phyloP scores from a whole-genome alignment of 345 rosid species.

The Corymbia maculata region DNA sequence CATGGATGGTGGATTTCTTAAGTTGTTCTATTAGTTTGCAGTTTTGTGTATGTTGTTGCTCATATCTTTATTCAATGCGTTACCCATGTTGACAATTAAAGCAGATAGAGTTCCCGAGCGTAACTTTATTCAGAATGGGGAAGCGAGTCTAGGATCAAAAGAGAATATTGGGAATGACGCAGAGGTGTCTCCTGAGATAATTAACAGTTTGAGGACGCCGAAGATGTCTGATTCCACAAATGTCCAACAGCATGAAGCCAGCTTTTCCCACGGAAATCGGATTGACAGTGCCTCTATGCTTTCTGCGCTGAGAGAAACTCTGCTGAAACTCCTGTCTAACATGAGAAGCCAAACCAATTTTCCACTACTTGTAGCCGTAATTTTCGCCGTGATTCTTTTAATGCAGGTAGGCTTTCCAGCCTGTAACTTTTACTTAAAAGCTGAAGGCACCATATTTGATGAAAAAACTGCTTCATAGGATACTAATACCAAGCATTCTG shows the following conservation, averaged over 20 bases:
- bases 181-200: slow-evolving; percentile 15
- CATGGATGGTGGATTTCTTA: neutral
- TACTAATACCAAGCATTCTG: neutral
- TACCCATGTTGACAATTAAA: neutral
- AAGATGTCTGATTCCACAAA: slow-evolving; percentile 11
- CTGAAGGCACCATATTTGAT: neutral
- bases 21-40: neutral
- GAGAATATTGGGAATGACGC: slow-evolving; percentile 14
- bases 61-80: neutral
- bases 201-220: slow-evolving; percentile 7
- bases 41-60: neutral
- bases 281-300: neutral
- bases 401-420: slow-evolving; percentile 61
- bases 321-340: slow-evolving; percentile 22
- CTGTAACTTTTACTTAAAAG: neutral
- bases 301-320: slow-evolving; percentile 20
- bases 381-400: slow-evolving; percentile 63
- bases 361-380: slow-evolving; percentile 43
- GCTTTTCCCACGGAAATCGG: slow-evolving; percentile 17
- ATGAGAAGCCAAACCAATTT: slow-evolving; percentile 43
- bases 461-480: neutral
- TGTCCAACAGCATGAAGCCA: slow-evolving; percentile 3
- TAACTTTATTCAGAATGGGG: slow-evolving; percentile 14
- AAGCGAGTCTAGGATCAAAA: slow-evolving; percentile 15
- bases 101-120: slow-evolving; percentile 16